Base-by-base conservation (phyloP, 495 filamentous ascomycete species). In the Neurospora sp. region DNA sequence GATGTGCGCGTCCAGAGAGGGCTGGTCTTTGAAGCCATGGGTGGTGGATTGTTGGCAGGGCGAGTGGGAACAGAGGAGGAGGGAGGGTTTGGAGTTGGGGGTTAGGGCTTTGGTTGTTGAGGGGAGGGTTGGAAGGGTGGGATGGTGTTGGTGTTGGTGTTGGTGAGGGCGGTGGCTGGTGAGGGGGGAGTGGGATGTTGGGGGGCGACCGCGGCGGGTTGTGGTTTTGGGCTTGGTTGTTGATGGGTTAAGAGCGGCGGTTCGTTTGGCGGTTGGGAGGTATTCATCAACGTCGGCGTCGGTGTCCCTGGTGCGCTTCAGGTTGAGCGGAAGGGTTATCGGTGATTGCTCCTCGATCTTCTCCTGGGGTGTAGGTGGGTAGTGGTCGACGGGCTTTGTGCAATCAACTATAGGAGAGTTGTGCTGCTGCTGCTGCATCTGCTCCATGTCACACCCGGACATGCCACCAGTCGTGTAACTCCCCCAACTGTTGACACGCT, bases 1-100 rank as follows among this genome's bases (percentile, higher is more conserved):
- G 75, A 84, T 82, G 78, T 89, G 87, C 40, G 79, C 83, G 69
- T 88, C 79, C 3, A 84, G 82, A 35, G 77, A 71, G 18, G 71
- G 40, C 20, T 81, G 76, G 74, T 84, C 79, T 69, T 82, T 80
- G 78, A 85, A 87, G 53, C 53, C 83, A 59, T 88, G 79, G 14
- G 68, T 39, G 14, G 68, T 39, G 20, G 81, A 75, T 73, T 84
- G 78, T 65, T 81, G 80, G 78, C 85, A 87, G 68, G 70, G 71
- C n/a, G 72, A 71, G 41, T 79, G 77, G 35, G 74, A 73, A 76
- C 77, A 78, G 10, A 74, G 68, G 2, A 71, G 69, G 42, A 12
- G n/a, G 83, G 73, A 22, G 42, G 42, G 12, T 53, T 53, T 53
- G 20, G 53, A 35, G 5, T 3, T 35, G 27, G 53, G 27, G 27